Evolutionary conservation across 495 filamentous ascomycete genomes (phyloP).

Genomic region (Bombardia bombarda): DNA sequence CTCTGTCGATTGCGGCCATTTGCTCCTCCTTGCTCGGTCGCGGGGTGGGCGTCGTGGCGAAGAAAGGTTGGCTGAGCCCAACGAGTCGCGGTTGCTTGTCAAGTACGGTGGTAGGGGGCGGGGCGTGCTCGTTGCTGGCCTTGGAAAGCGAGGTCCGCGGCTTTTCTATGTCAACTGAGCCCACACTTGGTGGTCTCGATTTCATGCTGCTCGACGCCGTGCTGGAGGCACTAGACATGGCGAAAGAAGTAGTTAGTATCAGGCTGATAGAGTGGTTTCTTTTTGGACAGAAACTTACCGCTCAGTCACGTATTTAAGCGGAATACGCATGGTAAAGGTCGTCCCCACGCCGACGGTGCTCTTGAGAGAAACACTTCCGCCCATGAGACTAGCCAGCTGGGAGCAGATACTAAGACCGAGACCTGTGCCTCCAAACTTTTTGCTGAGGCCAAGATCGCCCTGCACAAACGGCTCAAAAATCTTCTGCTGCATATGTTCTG

Average conservation of each 20-base stretch:
- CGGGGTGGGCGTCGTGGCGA: conserved; percentile 48
- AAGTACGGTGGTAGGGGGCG: conserved; percentile 18
- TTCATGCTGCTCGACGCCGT: conserved; percentile 45
- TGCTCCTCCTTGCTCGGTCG: conserved; percentile 28
- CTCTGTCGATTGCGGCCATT: conserved; percentile 38
- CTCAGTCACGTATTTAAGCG: conserved; percentile 68
- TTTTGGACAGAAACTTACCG: conserved; percentile 30
- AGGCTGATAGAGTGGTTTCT: neutral
- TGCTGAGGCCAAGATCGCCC: conserved; percentile 78
- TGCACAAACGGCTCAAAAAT: conserved; percentile 96
- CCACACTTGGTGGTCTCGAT: conserved; percentile 67
- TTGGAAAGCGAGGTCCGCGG: conserved; percentile 26
- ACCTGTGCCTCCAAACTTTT: conserved; percentile 88
- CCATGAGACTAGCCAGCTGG: conserved; percentile 78
- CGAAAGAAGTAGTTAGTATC: neutral
- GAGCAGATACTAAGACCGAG: conserved; percentile 82
- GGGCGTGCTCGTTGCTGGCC: conserved; percentile 17
- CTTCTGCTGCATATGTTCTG: conserved; percentile 60
- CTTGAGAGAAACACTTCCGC: conserved; percentile 61
- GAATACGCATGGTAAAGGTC: conserved; percentile 76
- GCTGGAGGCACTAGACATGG: conserved; percentile 37
- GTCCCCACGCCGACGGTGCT: conserved; percentile 70
- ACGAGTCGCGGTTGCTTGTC: conserved; percentile 66
- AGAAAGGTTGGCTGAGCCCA: conserved; percentile 80
- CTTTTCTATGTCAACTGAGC: conserved; percentile 61